Percentiles rank a stretch among this genome's conserved stretches.
phyloP scores from a whole-genome alignment of 1,139 yeast genomes.

The Hansenula lynferdii region DNA sequence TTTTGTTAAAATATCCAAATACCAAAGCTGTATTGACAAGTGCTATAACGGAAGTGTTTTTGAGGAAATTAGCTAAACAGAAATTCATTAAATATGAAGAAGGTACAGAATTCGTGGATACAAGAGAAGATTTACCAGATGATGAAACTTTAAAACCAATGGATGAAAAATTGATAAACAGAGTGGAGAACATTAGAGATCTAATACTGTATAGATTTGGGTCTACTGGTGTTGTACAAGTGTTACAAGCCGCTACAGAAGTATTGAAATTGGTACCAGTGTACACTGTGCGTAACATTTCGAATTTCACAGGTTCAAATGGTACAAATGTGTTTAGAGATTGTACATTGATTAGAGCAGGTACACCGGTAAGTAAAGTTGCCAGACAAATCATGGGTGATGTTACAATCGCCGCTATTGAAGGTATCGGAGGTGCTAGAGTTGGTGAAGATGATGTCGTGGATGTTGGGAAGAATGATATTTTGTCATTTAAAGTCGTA shows the following conservation, averaged over 20 bases:
- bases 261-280: constrained; percentile 78
- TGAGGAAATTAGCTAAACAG: constrained; percentile 78
- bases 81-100: constrained; percentile 82
- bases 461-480: constrained; percentile 75
- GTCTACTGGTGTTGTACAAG: constrained; percentile 92
- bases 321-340: constrained; percentile 75
- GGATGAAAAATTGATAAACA: constrained; percentile 70
- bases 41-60: constrained; percentile 86
- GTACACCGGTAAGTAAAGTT: constrained; percentile 80
- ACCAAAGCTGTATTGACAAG: constrained; percentile 81
- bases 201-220: constrained; percentile 91
- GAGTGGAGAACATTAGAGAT: constrained; percentile 86
- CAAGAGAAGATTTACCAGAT: constrained; percentile 76
- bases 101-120: constrained; percentile 93
- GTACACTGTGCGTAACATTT: constrained; percentile 82
- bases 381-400: constrained; percentile 93
- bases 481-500: constrained; percentile 76
- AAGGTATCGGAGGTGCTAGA: constrained; percentile 79
- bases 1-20: constrained; percentile 74
- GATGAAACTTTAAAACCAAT: constrained; percentile 64
- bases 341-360: constrained; percentile 75
- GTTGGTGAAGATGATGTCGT: constrained; percentile 81
- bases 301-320: constrained; percentile 72
- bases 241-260: constrained; percentile 83
- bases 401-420: constrained; percentile 88